Evolutionary conservation across 768 basidiomycete species (phyloP).

Genomic region (Termitomyces sp.): DNA sequence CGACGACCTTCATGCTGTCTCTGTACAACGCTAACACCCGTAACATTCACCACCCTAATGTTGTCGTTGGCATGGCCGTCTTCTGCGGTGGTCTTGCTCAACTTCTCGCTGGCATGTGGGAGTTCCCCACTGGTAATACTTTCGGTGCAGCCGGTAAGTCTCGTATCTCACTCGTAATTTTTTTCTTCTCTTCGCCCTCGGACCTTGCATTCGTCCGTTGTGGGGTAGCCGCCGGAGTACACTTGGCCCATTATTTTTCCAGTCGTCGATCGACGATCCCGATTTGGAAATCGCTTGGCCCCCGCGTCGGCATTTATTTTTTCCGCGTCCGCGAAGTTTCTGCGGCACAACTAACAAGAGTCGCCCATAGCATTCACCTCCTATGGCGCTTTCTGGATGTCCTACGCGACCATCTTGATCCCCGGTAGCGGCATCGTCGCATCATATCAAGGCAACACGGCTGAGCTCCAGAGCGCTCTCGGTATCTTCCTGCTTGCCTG

Average conservation of each 20-base stretch:
- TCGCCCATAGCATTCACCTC: slow-evolving; percentile 64
- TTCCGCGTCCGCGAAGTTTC: not conserved
- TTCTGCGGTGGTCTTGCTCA: slow-evolving; percentile 84
- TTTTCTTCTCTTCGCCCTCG: slow-evolving; percentile 27
- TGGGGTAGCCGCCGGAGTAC: too few species aligned
- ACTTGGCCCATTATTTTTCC: not conserved
- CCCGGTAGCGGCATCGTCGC: slow-evolving; percentile 61
- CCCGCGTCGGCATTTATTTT: not conserved
- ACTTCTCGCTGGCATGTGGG: slow-evolving; percentile 89
- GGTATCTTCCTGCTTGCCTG: slow-evolving; percentile 76
- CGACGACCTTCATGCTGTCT: slow-evolving; percentile 78
- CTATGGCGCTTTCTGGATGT: slow-evolving; percentile 89
- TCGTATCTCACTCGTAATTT: slow-evolving; percentile 45
- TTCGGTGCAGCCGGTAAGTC: slow-evolving; percentile 30
- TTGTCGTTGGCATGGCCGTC: slow-evolving; percentile 83
- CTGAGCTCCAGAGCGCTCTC: slow-evolving; percentile 49
- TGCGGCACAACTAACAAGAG: not conserved
- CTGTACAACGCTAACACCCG: slow-evolving; percentile 64
- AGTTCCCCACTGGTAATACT: slow-evolving; percentile 64
- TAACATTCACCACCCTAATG: slow-evolving; percentile 55
- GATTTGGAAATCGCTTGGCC: not conserved
- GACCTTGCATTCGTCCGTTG: too few species aligned
- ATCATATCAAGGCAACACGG: slow-evolving; percentile 39
- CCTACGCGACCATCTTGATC: slow-evolving; percentile 69
- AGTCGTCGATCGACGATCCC: too few species aligned